Evolutionary conservation across 805 yeast species (phyloP), one percentile per base, ranked within the genome.

Genomic region (Zygotorulaspora florentina): DNA sequence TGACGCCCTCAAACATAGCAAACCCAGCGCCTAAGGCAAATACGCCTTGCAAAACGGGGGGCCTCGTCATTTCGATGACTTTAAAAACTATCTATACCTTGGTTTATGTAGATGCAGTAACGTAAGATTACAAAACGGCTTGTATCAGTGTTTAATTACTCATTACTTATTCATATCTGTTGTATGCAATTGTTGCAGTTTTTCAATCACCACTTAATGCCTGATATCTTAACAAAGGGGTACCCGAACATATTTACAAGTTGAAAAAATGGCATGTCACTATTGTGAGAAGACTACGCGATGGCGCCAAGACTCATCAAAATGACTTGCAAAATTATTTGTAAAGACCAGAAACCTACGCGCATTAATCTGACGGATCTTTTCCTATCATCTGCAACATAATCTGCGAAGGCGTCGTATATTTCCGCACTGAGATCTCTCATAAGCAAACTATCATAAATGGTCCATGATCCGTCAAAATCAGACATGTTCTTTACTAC

Each of bases 391-490:
- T 93, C 95, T 9, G 84, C 84, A 16, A 88, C 96, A 58, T 90
- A 90, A 36, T 82, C 77, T 2, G 83, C 96, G 67, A 93, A 88
- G 13, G 93, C 89, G 54, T 88, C 89, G 65, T 91, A 91, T 4
- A 91, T 93, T 54, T 87, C 95, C 26, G 82, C 82, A 25, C 93
- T 84, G 41, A 93, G 73, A 60, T 91, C 97, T 60, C 86, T 93
- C 96, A 91, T 88, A 48, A 93, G 71, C 42, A 84, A 72, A 23
- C 93, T 84, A 62, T 93, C 99, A 65, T 89, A 93, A 2, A 88
- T 74, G 1, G 99, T 91, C 99, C 99, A 93, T 7, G 96, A 80
- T 0, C 99, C 99, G 57, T 87, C 89, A 63, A 93, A 93, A 59
- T 93, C 99, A 23, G 73, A 70, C 17, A 89, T 67, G 37, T 79